Evolutionary conservation across 202 grass and related monocot species (phyloP).

Genomic region (Zizania palustris): DNA sequence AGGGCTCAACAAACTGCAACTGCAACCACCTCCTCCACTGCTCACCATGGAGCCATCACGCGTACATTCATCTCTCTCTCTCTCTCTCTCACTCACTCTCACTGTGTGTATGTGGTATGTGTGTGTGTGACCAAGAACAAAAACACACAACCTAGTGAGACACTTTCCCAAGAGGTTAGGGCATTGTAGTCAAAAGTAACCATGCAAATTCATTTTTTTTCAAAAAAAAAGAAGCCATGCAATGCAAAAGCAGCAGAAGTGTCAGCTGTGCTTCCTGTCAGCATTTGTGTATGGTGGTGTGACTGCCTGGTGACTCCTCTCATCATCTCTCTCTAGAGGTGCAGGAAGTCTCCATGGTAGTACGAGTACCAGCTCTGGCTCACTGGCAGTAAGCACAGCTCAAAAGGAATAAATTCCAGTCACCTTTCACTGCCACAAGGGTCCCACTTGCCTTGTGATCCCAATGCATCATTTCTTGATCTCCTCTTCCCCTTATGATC

Average conservation of each 20-base stretch:
- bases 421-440: constrained; percentile 53
- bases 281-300: constrained; percentile 30
- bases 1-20: constrained; percentile 41
- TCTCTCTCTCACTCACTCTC: background rate
- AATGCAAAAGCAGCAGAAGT: constrained; percentile 17
- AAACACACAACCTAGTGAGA: constrained; percentile 39
- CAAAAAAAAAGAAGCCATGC: too few relatives aligned
- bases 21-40: background rate
- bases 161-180: constrained; percentile 57
- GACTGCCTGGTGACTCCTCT: constrained; percentile 43
- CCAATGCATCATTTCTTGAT: constrained; percentile 2
- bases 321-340: constrained; percentile 8
- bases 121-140: constrained; percentile 27
- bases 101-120: too few relatives aligned
- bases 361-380: constrained; percentile 49
- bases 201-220: constrained; percentile 3
- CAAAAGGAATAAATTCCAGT: constrained; percentile 54
- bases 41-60: constrained; percentile 57
- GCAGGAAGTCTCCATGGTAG: constrained; percentile 35
- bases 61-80: constrained; percentile 44
- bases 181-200: constrained; percentile 63
- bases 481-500: constrained; percentile 49
- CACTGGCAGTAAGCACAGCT: constrained; percentile 34
- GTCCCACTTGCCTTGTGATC: constrained; percentile 57
- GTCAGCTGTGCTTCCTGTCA: constrained; percentile 31